Evolutionary conservation across 106 monocot species (phyloP).

Genomic region (Agapanthus africanus): DNA sequence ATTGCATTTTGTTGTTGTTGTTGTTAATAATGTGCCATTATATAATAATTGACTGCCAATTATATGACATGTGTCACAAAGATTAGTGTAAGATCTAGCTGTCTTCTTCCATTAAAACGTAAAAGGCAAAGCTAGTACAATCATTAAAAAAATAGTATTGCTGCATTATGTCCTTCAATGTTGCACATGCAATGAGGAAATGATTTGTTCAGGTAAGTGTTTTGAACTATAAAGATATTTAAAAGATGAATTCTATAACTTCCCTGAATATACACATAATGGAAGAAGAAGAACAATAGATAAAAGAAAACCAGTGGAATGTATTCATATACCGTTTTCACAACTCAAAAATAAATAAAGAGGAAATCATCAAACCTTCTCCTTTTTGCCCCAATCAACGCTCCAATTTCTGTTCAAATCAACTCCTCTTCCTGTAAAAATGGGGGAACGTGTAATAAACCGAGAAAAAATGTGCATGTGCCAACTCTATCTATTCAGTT

Average conservation of each 20-base stretch:
- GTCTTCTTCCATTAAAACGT: not conserved
- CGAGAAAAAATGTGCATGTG: not conserved
- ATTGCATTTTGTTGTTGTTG: too few relatives aligned
- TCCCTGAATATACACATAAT: not conserved
- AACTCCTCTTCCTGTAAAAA: slow-evolving; percentile 80
- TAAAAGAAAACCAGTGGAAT: not conserved
- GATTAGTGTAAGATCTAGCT: not conserved
- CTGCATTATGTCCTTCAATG: not conserved
- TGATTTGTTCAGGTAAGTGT: not conserved
- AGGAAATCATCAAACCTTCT: slow-evolving; percentile 53
- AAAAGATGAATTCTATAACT: not conserved
- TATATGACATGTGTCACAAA: not conserved
- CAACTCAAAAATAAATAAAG: not conserved
- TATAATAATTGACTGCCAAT: not conserved
- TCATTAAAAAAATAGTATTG: not conserved
- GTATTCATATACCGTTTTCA: too few relatives aligned
- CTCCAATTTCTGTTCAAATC: slow-evolving; percentile 99
- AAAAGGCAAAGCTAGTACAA: not conserved
- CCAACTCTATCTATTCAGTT: not conserved
- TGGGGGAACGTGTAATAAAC: not conserved
- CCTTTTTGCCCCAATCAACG: slow-evolving; percentile 98
- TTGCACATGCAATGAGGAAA: not conserved
- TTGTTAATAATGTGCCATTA: too few relatives aligned
- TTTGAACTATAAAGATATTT: not conserved
- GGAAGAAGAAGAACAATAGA: not conserved